Conservation (phyloP, 345 rosid genomes). For the Nasturtium officinale region DNA sequence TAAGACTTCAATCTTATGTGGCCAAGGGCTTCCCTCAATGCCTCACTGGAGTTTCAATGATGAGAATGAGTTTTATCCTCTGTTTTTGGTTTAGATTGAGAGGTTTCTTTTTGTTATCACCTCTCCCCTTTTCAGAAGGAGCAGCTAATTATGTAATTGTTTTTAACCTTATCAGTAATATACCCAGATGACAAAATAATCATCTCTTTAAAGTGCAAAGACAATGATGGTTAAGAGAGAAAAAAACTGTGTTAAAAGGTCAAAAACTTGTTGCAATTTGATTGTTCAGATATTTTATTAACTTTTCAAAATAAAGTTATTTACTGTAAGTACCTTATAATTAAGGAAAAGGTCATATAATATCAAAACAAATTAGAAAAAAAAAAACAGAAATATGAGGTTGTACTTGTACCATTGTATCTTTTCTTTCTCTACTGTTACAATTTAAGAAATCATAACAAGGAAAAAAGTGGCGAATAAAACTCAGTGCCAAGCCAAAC, state of each 20-base stretch:
- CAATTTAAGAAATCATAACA: constrained; percentile 38
- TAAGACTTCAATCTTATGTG: too few species aligned
- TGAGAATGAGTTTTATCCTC: too few species aligned
- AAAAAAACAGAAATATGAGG: constrained; percentile 10
- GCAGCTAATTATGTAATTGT: too few species aligned
- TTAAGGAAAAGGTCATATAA: not conserved
- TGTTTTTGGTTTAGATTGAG: too few species aligned
- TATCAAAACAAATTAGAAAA: constrained; percentile 6
- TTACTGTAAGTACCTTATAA: not conserved
- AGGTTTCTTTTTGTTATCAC: too few species aligned
- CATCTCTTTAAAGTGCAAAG: too few species aligned
- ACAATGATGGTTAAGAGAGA: not conserved
- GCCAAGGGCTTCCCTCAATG: too few species aligned
- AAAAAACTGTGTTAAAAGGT: not conserved
- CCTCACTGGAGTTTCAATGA: too few species aligned
- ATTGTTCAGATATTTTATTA: not conserved
- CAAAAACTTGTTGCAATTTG: not conserved
- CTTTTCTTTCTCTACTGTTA: constrained; percentile 49
- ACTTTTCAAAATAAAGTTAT: not conserved
- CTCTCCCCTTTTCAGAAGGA: too few species aligned
- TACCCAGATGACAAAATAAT: too few species aligned
- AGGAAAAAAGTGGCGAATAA: constrained; percentile 38
- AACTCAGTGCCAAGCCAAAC: constrained; percentile 44
- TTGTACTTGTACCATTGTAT: constrained; percentile 21
- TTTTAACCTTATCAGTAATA: too few species aligned